Evolutionary conservation across 148 eudicot genomes (phyloP), one percentile per base, ranked within the genome.

Genomic region (Dianthus caryophyllus): DNA sequence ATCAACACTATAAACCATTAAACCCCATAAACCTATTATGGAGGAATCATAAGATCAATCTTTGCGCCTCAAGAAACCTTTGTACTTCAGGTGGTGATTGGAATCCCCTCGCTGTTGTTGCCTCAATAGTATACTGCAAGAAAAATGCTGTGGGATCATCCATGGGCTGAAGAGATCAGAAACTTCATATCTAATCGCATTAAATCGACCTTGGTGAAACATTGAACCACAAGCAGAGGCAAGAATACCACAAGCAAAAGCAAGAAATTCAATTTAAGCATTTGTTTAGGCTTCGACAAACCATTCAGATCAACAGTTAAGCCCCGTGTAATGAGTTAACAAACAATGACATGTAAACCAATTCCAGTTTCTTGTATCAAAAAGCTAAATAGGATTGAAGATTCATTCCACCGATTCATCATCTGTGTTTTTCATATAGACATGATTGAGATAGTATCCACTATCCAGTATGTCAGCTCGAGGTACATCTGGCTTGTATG

Each of bases 121-220:
- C 91, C 36, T 88, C 97, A 74, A 74, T 65, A 73, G 57, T 86
- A 53, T 84, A 88, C 97, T 88, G 90, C 89, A 80, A 56, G 49
- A 53, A 54, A 52, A 50, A 18, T n/a, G n/a, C n/a, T n/a, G n/a
- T n/a, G n/a, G n/a, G 30, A 15, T 24, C 43, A 30, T 48, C 24
- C 72, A 39, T 12, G 56, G 20, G 44, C 46, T 51, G 1, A 25
- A 13, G 21, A 33, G 22, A 41, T 13, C 43, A 41, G 61, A 6
- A 20, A 21, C 61, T 14, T 7, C 29, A 56, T 26, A 56, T 56
- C 33, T 38, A 56, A 56, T 26, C 12, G 0, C 61, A 56, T 56
- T 56, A 26, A 27, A 3, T 33, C 38, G 38, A 33, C 38, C 38
- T n/a, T n/a, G n/a, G n/a, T n/a, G n/a, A n/a, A n/a, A n/a, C n/a